Evolutionary conservation across 1,284 basidiomycete genomes (phyloP), one percentile per base, ranked within the genome.

Genomic region (Moniliophthora roreri): DNA sequence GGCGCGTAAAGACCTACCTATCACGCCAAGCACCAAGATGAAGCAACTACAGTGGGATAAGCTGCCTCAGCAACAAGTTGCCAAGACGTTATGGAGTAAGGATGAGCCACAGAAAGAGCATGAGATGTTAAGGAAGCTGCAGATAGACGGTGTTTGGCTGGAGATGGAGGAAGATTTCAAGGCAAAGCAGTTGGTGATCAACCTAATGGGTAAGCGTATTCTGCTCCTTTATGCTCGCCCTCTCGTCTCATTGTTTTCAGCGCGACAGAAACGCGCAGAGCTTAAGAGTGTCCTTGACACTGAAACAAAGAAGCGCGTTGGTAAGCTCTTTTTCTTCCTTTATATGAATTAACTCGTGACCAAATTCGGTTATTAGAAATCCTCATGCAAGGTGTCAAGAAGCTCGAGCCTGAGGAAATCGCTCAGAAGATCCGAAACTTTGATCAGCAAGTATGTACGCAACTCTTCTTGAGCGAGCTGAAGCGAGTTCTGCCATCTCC

Each of bases 11-110:
- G 92, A 93, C 63, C 84, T 98, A 61, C 76, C 84, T 1, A 82
- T 94, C 50, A 88, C 91, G 47, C 93, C 95, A 1, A 86, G 82
- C 56, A 88, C 84, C 48, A 94, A 95, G 76, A 95, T 98, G 91
- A 98, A 98, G 71, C 95, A 98, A 70, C 77, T 99, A 46, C 96
- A 99, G 66, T 99, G 97, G 96, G 96, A 99, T 69, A 99, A 98
- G 68, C 79, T 98, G 23, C 86, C 90, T 39, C 91, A 93, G 57
- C 84, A 93, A 62, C 82, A 92, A 59, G 87, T 87, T n/a, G 72
- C 73, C 1, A 90, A 89, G 66, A 97, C 94, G 0, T 75, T 96
- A 6, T 98, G 93, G 90, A 87, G 78, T 37, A 78, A 81, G 13
- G 87, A 91, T 48, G 79, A 86, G 59, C 70, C 81, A 4, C 73